phyloP scores from a whole-genome alignment of 1,284 basidiomycete species.

The Cutaneotrichosporon cutaneum region DNA sequence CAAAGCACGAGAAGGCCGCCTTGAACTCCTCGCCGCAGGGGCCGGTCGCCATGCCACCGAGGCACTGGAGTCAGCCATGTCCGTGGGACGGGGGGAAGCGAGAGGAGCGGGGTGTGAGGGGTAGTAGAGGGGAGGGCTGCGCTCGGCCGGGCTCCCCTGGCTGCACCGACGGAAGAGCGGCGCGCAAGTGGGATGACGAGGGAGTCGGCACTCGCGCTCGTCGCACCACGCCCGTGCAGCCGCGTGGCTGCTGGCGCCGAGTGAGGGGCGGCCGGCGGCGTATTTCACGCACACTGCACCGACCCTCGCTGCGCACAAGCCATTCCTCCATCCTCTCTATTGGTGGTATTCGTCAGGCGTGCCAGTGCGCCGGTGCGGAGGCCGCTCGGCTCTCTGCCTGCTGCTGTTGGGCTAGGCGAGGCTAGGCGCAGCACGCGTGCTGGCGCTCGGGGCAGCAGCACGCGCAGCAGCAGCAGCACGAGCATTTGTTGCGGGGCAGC shows the following conservation, averaged over 20 bases:
- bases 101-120: too few relatives aligned
- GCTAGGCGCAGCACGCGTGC: neutral
- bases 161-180: neutral
- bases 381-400: neutral
- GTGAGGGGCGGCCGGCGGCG: neutral
- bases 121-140: neutral
- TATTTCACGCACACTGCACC: neutral
- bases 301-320: neutral
- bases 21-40: slow-evolving; percentile 94
- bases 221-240: neutral
- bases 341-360: too few relatives aligned
- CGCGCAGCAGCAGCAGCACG: neutral
- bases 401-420: neutral
- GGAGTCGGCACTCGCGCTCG: too few relatives aligned
- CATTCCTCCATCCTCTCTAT: slow-evolving; percentile 3
- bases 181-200: too few relatives aligned
- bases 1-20: slow-evolving; percentile 95
- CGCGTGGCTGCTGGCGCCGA: neutral
- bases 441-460: slow-evolving; percentile 2
- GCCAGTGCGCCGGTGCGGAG: too few relatives aligned
- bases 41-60: slow-evolving; percentile 97
- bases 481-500: slow-evolving; percentile 2
- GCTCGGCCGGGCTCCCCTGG: neutral
- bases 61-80: slow-evolving; percentile 58
- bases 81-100: neutral